Evolutionary conservation across 192 early-diverging fungal genomes (phyloP), one percentile per base, ranked within the genome.

Genomic region (Podila verticillata): DNA sequence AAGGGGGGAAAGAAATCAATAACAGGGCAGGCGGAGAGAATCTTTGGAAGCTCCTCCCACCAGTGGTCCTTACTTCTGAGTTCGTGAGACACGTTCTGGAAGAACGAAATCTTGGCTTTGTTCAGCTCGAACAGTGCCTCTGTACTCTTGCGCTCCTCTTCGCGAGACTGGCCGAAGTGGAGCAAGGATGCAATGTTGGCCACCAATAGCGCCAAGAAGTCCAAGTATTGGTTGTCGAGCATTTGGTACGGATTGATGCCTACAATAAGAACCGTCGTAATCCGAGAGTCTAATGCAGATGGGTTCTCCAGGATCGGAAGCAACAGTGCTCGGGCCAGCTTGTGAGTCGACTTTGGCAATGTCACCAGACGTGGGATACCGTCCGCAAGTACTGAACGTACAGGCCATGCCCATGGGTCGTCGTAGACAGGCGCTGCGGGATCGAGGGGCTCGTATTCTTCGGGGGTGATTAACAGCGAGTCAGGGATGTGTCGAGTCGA

Each of bases 61-160:
- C 12, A 49, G 22, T 39, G 36, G 24, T 48, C 66, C 66, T 48
- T 81, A 84, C 83, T 90, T 49, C 86, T 48, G 15, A 86, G 59
- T 61, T 86, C 84, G 32, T 86, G 85, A 7, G 75, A 82, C 7
- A 84, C 63, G 57, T 81, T 81, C 34, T 84, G 83, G 61, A 84
- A 84, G 48, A 84, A 84, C 3, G 72, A 69, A n/a, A 84, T 81
- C 57, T 84, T 84, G 59, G 75, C 72, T 12, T 71, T 65, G 57
- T 84, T 84, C 30, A 84, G 48, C 65, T 80, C 83, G 31, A 61
- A 74, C 39, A 81, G 49, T 1, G 79, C 70, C 35, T 81, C 73
- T 0, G 65, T 66, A 24, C 74, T 79, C 60, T 75, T 68, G 26
- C 78, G 58, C 24, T 84, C 83, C 7, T 84, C 77, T 60, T 84